Evolutionary conservation across 2,329 filamentous ascomycete genomes (phyloP).

Genomic region (Neopestalotiopsis sp.): DNA sequence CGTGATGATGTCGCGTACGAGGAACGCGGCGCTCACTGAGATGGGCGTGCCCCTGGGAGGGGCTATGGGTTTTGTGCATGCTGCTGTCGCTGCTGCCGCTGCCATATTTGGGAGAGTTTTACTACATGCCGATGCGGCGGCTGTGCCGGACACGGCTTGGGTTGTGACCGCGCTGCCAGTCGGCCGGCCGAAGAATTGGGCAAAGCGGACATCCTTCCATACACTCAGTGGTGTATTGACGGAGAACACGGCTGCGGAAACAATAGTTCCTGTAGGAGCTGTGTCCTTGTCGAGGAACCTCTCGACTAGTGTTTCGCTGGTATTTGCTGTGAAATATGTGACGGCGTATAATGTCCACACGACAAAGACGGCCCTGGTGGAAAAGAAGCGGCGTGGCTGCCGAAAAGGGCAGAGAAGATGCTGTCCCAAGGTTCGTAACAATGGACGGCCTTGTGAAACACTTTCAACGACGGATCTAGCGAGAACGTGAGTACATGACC

Average conservation of each 20-base stretch:
- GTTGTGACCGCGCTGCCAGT: neutral
- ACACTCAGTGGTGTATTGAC: constrained; percentile 40
- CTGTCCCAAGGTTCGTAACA: constrained; percentile 19
- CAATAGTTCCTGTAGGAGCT: constrained; percentile 24
- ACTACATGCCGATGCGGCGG: neutral
- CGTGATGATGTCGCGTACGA: constrained; percentile 37
- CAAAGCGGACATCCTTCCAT: constrained; percentile 38
- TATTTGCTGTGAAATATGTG: constrained; percentile 36
- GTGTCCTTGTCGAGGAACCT: constrained; percentile 32
- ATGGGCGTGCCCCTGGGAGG: constrained; percentile 23
- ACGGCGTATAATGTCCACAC: constrained; percentile 37
- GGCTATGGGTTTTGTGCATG: no score
- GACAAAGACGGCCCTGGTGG: constrained; percentile 32
- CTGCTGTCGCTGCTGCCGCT: constrained; percentile 16
- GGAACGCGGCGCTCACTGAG: constrained; percentile 33
- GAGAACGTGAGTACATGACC: neutral
- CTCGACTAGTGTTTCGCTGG: constrained; percentile 32
- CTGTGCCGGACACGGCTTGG: neutral
- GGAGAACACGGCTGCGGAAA: constrained; percentile 34
- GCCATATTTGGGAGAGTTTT: constrained; percentile 15
- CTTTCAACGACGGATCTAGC: constrained; percentile 26
- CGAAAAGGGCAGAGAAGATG: constrained; percentile 23
- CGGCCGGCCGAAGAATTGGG: constrained; percentile 32
- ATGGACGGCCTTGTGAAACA: constrained; percentile 22
- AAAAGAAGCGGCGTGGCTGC: constrained; percentile 31